Conservation (phyloP, 129 eudicot genomes). For the Flaveria ramosissima region DNA sequence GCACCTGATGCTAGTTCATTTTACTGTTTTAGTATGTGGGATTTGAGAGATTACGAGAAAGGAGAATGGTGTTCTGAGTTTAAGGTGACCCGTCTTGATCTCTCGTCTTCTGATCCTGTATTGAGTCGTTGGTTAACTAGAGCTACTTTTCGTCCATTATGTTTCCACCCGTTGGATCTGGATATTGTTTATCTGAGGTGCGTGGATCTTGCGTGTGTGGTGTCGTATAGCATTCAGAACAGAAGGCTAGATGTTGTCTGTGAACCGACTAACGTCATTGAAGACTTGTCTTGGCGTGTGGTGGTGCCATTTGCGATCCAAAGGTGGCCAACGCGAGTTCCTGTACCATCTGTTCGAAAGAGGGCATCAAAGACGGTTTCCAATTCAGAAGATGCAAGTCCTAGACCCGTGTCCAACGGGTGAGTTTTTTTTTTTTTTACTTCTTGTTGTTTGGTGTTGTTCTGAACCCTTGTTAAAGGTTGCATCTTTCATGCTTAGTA, state of each 20-base stretch:
- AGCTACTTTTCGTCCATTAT: slow-evolving; percentile 29
- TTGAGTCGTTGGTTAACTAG: slow-evolving; percentile 10
- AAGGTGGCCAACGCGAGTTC: slow-evolving; percentile 37
- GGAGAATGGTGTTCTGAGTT: slow-evolving; percentile 31
- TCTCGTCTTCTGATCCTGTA: slow-evolving; percentile 20
- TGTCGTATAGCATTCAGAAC: slow-evolving; percentile 24
- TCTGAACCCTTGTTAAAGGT: too few relatives aligned
- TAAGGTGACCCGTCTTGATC: slow-evolving; percentile 40
- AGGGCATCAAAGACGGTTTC: slow-evolving; percentile 3
- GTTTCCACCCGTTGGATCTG: slow-evolving; percentile 37
- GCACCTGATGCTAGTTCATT: slow-evolving; percentile 11
- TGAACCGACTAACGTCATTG: slow-evolving; percentile 12
- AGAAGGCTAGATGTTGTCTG: slow-evolving; percentile 34
- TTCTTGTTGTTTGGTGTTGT: too few relatives aligned
- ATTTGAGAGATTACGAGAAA: slow-evolving; percentile 30
- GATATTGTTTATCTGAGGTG: slow-evolving; percentile 41
- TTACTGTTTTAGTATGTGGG: slow-evolving; percentile 44
- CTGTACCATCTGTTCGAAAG: slow-evolving; percentile 13
- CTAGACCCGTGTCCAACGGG: too few relatives aligned
- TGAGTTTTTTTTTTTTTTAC: too few relatives aligned
- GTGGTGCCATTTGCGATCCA: slow-evolving; percentile 42
- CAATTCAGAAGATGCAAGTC: background rate
- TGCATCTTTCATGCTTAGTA: too few relatives aligned
- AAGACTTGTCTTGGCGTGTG: slow-evolving; percentile 41
- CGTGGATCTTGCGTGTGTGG: slow-evolving; percentile 36